Evolutionary conservation across 139 green algal species (phyloP).

Genomic region (Microglena sp.): DNA sequence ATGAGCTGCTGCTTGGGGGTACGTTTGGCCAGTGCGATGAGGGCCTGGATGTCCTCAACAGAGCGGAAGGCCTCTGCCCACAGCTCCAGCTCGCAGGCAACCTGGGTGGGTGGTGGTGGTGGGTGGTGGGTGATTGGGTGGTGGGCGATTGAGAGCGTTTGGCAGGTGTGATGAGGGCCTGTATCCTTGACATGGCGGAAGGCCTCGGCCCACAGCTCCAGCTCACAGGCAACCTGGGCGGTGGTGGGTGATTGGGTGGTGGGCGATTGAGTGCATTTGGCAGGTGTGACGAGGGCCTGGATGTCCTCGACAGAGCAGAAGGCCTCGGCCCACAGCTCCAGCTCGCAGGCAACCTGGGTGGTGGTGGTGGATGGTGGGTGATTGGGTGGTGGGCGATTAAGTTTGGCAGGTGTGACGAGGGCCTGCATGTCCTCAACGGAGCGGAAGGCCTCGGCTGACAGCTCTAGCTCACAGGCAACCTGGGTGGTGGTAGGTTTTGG

Average conservation of each 20-base stretch:
- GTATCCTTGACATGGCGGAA: constrained; percentile 98
- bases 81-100: constrained; percentile 89
- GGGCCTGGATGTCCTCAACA: constrained; percentile 96
- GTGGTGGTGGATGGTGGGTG: no score
- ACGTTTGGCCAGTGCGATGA: constrained; percentile 80
- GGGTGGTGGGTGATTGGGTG: no score
- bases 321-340: constrained; percentile 98
- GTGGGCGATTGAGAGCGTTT: no score
- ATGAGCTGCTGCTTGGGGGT: constrained; percentile 86
- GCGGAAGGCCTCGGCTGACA: constrained; percentile 96
- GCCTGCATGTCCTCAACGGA: no score
- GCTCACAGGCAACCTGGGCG: constrained; percentile 68
- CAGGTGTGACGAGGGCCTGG: constrained; percentile 72
- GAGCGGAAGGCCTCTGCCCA: constrained; percentile 97
- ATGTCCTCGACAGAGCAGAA: constrained; percentile 98
- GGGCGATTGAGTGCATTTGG: no score
- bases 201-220: constrained; percentile 98
- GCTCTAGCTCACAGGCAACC: constrained; percentile 79
- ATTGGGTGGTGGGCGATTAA: no score
- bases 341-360: constrained; percentile 75
- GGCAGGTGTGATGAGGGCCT: no score
- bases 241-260: no score
- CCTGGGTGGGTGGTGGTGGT: no score
- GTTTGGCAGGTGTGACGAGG: no score
- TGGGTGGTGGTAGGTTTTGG: background rate